Evolutionary conservation across 106 monocot genomes (phyloP).

Genomic region (Agapanthus africanus): DNA sequence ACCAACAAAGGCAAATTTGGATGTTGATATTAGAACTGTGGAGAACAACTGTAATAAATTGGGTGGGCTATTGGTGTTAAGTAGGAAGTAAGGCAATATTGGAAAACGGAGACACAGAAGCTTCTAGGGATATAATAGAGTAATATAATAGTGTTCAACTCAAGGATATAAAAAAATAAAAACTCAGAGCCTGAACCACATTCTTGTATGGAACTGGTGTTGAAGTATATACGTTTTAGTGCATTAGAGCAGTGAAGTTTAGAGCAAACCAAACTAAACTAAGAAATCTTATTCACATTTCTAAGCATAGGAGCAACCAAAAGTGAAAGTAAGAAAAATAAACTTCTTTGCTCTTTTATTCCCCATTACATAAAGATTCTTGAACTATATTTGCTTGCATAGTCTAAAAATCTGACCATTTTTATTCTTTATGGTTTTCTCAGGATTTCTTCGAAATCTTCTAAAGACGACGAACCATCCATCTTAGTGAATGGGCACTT

Average conservation of each 20-base stretch:
- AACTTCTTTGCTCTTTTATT: neutral
- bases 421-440: constrained; percentile 5
- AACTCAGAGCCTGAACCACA: too few relatives aligned
- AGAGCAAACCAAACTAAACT: neutral
- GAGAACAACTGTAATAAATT: neutral
- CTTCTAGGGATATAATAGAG: neutral
- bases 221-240: neutral
- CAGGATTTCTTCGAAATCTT: constrained; percentile 80
- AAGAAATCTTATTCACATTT: neutral
- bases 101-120: neutral
- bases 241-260: neutral
- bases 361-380: neutral
- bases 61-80: neutral
- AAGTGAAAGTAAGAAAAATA: neutral
- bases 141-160: neutral
- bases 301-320: neutral
- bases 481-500: constrained; percentile 93
- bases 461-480: constrained; percentile 52
- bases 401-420: constrained; percentile 6
- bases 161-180: neutral
- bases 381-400: neutral
- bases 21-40: neutral
- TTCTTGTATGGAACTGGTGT: too few relatives aligned
- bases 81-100: neutral
- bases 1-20: neutral